Base-by-base conservation (phyloP, 768 basidiomycete genomes). In the Suillus clintonianus region DNA sequence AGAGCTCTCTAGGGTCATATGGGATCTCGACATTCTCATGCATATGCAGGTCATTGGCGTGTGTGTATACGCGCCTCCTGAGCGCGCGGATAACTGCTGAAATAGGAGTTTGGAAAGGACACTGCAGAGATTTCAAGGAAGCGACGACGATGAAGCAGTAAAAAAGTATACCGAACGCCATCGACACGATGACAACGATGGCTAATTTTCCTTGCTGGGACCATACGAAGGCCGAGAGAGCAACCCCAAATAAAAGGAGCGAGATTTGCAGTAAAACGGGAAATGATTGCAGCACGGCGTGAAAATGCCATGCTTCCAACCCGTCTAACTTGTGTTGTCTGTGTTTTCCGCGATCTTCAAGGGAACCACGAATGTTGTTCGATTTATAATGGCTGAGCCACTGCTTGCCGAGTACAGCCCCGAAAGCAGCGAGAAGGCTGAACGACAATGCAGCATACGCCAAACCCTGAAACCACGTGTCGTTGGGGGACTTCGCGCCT, bases 351-450 rank as follows among this genome's bases (percentile, higher is more conserved):
- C 58, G 58, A 1, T 59, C 58, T 24, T 50, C 58, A 27, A 59
- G 43, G 14, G 67, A 64, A 5, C 66, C 66, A 22, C 13, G 62
- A 6, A 39, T 41, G 10, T 48, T 39, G 71, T 66, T 43, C 17
- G 43, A 62, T 41, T 60, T 39, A 55, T 60, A 67, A 37, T 64
- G 55, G 30, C 59, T 48, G 34, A 67, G 50, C 67, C 67, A 67
- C 36, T 67, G 67, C 34, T 64, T 68, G 53, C 66, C 66, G 3
- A 68, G 56, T 19, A 67, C 56, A 3, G 70, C 70, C 0, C 70
- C 70, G 24, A 71, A 60, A 15, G 70, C 70, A 37, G 70, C 68
- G 14, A 71, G 64, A n/a, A 71, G 56, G 53, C 70, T 71, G 15
- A 63, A 60, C 22, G 70, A 50, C 6, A 71, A 37, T 45, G 68